Base-by-base conservation (phyloP, 1,284 basidiomycete genomes). In the Moesziomyces globuligerus region DNA sequence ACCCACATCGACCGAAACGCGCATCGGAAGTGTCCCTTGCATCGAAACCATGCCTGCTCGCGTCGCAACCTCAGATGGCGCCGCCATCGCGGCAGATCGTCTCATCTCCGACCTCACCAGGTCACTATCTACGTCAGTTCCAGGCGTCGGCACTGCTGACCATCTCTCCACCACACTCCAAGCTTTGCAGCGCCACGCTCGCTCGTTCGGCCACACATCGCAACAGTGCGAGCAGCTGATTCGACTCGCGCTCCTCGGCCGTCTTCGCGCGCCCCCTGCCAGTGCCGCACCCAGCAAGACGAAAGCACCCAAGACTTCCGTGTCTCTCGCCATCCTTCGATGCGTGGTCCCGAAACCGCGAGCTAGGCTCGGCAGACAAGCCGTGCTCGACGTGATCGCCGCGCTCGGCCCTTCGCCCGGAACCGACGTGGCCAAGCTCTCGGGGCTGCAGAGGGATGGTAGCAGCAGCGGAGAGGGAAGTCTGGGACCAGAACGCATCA, bases 201-300 rank as follows among this genome's bases (percentile, higher is more conserved):
- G 44, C 3, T 51, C 50, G 13, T 65, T 56, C 36, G 68, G 68
- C 41, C 66, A 58, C 45, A 53, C 61, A 7, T 54, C 61, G 4
- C 49, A 50, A 37, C 61, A 71, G 18, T 71, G 68, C 44, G 61
- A 71, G 10, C 57, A 54, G 29, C 61, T 71, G 4, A 28, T 71
- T 11, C 43, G 57, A 18, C 61, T 71, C 34, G 61, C 68, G 1
- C 48, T 71, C 3, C 53, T 56, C 13, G 68, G 68, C 9, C 55
- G 56, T 1, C 56, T 57, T 36, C 48, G 36, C n/a, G n/a, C n/a
- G n/a, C n/a, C n/a, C n/a, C n/a, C n/a, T n/a, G 10, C 15, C 15
- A 34, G 32, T 21, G 36, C 39, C n/a, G n/a, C n/a, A n/a, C n/a
- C n/a, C n/a, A n/a, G n/a, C 29, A 67, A 55, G 36, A 26, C 21